Conservation (phyloP, 495 filamentous ascomycete genomes). For the Hypoxylon rickii region DNA sequence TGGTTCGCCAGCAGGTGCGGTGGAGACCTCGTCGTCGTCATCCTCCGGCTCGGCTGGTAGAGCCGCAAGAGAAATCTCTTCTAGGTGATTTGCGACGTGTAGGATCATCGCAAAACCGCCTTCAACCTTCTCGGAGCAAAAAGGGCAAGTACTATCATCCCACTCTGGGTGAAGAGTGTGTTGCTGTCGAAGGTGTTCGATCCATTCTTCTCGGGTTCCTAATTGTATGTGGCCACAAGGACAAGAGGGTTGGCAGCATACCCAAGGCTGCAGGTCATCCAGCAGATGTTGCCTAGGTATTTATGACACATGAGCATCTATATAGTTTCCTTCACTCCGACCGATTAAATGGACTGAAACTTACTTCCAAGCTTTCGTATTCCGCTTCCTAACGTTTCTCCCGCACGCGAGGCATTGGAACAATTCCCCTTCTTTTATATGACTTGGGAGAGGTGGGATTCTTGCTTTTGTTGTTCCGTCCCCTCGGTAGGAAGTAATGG, state of each 20-base stretch:
- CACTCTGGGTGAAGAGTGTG: conserved; percentile 8
- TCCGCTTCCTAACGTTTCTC: neutral
- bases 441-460: conserved; percentile 18
- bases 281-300: conserved; percentile 2
- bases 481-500: conserved; percentile 8
- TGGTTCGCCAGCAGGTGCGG: neutral
- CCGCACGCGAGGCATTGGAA: conserved; percentile 26
- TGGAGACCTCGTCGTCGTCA: neutral
- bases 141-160: conserved; percentile 10
- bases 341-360: too few species aligned
- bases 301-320: too few species aligned
- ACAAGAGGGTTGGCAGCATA: conserved; percentile 19
- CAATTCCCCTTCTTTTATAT: neutral
- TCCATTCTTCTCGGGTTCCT: conserved; percentile 16
- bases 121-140: conserved; percentile 2
- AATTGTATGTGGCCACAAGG: neutral
- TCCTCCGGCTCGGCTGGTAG: conserved; percentile 1
- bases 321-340: too few species aligned
- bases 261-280: conserved; percentile 17
- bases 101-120: conserved; percentile 5
- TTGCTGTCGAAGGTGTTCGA: conserved; percentile 11
- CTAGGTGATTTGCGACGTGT: conserved; percentile 19
- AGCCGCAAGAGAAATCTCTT: conserved; percentile 28
- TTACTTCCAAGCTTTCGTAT: conserved; percentile 24
- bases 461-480: conserved; percentile 1